Evolutionary conservation across 495 filamentous ascomycete genomes (phyloP), one percentile per base, ranked within the genome.

Genomic region (Echria macrotheca): DNA sequence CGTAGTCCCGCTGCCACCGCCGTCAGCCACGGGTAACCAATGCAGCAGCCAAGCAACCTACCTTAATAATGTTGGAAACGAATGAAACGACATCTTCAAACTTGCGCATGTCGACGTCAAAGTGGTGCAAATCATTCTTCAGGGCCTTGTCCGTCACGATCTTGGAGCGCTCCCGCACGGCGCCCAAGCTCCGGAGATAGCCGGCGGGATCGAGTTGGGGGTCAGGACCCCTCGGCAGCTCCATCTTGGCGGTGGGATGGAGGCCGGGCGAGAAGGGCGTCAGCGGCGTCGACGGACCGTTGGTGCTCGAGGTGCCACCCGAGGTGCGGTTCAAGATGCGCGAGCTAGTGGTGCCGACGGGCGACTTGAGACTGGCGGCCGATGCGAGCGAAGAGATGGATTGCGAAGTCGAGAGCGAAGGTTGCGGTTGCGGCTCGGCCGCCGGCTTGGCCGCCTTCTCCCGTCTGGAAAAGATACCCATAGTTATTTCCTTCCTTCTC

Each of bases 11-110:
- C 91, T 96, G 45, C 14, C 26, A 10, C 36, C 28, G n/a, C 51
- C 5, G n/a, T 45, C 18, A 9, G n/a, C 25, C 29, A 42, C 17
- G 25, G 21, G 19, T 7, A 32, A 7, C 1, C 23, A 11, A 19
- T 17, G 23, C 19, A 19, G 10, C 14, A 5, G 15, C 22, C 22
- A 26, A 31, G 9, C 14, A 14, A 44, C 63, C 33, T 24, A 90
- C 93, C 86, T 96, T 97, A 72, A 98, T 96, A 49, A 98, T 95
- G 14, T 88, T 87, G 22, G 94, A 85, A 7, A 98, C 85, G 63
- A 95, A 98, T n/a, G 77, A 81, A 3, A 89, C 90, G 1, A 91
- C 91, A 49, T 91, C 89, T 25, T 76, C 65, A 60, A 96, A 95
- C 65, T 94, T 95, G 68, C 66, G 67, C 77, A 91, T 80, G 60